Conservation (phyloP, 768 basidiomycete genomes). For the Serpula lacrymans region DNA sequence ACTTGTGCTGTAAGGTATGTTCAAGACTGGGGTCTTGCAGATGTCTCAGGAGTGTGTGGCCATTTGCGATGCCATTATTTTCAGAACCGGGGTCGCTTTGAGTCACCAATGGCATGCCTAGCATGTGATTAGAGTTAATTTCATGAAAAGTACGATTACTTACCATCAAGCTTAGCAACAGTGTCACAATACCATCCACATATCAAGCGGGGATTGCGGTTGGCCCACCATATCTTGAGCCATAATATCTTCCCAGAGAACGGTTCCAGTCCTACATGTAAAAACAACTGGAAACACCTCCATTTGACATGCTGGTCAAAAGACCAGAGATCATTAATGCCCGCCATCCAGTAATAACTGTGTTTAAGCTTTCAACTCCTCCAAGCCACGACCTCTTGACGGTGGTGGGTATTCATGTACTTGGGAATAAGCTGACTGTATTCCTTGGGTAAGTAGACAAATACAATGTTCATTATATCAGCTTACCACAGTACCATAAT, state of each 20-base stretch:
- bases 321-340: conserved; percentile 35
- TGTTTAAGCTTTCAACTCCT: conserved; percentile 21
- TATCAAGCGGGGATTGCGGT: conserved; percentile 19
- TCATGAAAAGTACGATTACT: conserved; percentile 6
- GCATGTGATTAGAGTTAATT: conserved; percentile 1
- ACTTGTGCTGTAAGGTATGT: conserved; percentile 39
- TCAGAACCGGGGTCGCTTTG: conserved; percentile 44
- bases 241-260: conserved; percentile 17
- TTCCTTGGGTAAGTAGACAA: too few species aligned
- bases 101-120: conserved; percentile 36
- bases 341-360: conserved; percentile 35
- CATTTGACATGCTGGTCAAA: conserved; percentile 49
- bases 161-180: conserved; percentile 13
- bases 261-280: conserved; percentile 21
- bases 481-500: conserved; percentile 23
- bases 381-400: conserved; percentile 17
- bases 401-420: conserved; percentile 10
- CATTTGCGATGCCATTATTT: conserved; percentile 43
- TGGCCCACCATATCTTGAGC: conserved; percentile 24
- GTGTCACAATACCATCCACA: conserved; percentile 15
- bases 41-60: conserved; percentile 37
- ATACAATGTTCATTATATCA: neutral
- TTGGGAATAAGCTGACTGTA: neutral
- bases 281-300: conserved; percentile 33
- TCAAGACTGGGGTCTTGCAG: conserved; percentile 33